Evolutionary conservation across 2,329 filamentous ascomycete genomes (phyloP).

Genomic region (Orbilia ellipsospora): DNA sequence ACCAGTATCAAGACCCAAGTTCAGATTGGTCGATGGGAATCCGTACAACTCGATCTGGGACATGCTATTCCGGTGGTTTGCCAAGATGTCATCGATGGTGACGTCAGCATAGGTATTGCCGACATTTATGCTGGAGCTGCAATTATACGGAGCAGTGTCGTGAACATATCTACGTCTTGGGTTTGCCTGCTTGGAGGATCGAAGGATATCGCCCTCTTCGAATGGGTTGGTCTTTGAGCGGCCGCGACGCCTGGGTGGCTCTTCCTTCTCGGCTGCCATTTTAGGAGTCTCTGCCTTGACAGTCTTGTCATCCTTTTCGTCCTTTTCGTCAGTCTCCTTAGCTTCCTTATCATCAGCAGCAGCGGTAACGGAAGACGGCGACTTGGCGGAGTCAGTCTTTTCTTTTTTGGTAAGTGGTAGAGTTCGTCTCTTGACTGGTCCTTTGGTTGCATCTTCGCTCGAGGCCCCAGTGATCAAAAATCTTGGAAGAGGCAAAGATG

Average conservation of each 20-base stretch:
- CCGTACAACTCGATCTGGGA: constrained; percentile 50
- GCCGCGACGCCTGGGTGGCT: constrained; percentile 28
- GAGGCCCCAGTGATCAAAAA: constrained; percentile 50
- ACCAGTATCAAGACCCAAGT: constrained; percentile 45
- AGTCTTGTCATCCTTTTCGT: constrained; percentile 45
- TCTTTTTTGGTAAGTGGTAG: constrained; percentile 39
- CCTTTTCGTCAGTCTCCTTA: constrained; percentile 34
- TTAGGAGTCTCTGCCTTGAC: constrained; percentile 30
- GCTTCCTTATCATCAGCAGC: constrained; percentile 49
- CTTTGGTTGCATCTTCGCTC: constrained; percentile 28
- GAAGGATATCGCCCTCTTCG: constrained; percentile 44
- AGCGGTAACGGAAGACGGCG: constrained; percentile 40
- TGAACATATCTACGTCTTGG: constrained; percentile 44
- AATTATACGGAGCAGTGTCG: constrained; percentile 40
- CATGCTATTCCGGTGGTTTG: constrained; percentile 50
- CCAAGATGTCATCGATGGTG: constrained; percentile 50
- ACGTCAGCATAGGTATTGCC: constrained; percentile 32
- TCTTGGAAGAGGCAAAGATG: constrained; percentile 48
- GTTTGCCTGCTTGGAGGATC: constrained; percentile 43
- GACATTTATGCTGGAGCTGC: constrained; percentile 41
- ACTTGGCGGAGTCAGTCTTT: constrained; percentile 44
- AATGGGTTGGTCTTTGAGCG: constrained; percentile 53
- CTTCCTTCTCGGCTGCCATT: constrained; percentile 13
- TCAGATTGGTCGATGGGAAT: constrained; percentile 40
- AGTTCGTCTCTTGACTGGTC: constrained; percentile 41